Evolutionary conservation across 1,284 basidiomycete species (phyloP).

Genomic region (Neolentinus lepideus): DNA sequence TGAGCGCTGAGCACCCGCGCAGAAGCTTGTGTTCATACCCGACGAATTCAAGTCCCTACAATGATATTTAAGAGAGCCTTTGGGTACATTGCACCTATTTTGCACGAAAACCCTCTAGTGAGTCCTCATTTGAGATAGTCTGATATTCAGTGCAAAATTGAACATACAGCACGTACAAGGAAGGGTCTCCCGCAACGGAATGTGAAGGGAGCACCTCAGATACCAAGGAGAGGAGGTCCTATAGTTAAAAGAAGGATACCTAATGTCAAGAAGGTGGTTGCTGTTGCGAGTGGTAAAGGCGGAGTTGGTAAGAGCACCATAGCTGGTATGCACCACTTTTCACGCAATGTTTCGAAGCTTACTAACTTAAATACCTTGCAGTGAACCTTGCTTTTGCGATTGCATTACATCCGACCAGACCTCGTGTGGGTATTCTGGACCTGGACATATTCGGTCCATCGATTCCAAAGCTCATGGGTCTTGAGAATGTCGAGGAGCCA

Average conservation of each 20-base stretch:
- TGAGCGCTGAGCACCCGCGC: neutral
- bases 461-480: slow-evolving; percentile 91
- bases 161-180: neutral
- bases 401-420: slow-evolving; percentile 37
- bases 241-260: slow-evolving; percentile 54
- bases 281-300: slow-evolving; percentile 92
- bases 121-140: neutral
- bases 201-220: slow-evolving; percentile 33
- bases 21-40: too few species aligned
- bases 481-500: slow-evolving; percentile 79
- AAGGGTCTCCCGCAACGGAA: neutral
- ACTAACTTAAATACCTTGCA: slow-evolving; percentile 18
- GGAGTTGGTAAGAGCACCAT: slow-evolving; percentile 97
- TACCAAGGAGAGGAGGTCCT: slow-evolving; percentile 52
- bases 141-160: neutral
- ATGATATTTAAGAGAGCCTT: neutral
- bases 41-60: neutral
- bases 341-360: neutral
- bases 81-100: neutral
- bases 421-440: slow-evolving; percentile 84
- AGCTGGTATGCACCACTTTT: slow-evolving; percentile 49
- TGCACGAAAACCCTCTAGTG: slow-evolving; percentile 1
- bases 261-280: slow-evolving; percentile 69
- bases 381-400: slow-evolving; percentile 83
- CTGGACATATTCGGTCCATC: slow-evolving; percentile 96